A percentile compares a stretch with the other conserved stretches of the same genome.
These are phyloP conservation scores for Berkeleyomyces rouxiae DNA, from an alignment of 2,329 filamentous ascomycete genomes.

Conservation along the genomic window DNA sequence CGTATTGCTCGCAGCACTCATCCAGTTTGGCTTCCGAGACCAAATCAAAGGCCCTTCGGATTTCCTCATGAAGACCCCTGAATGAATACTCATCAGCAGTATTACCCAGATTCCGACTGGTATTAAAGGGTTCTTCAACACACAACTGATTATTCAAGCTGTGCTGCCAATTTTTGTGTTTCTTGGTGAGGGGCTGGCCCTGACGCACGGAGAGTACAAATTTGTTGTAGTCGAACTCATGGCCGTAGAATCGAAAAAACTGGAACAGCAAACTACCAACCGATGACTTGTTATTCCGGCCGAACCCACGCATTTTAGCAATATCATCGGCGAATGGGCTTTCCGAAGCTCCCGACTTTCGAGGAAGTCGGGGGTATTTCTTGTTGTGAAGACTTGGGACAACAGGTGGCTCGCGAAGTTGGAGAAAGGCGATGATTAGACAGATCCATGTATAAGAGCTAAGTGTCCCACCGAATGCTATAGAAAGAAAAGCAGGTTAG, in stretches of 20 bases:
- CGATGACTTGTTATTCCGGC: slow-evolving; percentile 63
- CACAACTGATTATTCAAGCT: slow-evolving; percentile 70
- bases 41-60: slow-evolving; percentile 73
- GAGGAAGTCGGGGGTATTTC: slow-evolving; percentile 40
- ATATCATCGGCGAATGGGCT: slow-evolving; percentile 81
- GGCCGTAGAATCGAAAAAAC: slow-evolving; percentile 88
- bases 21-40: slow-evolving; percentile 63
- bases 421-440: slow-evolving; percentile 90
- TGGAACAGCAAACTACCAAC: slow-evolving; percentile 78
- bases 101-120: slow-evolving; percentile 75
- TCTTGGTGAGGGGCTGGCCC: slow-evolving; percentile 62
- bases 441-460: slow-evolving; percentile 99
- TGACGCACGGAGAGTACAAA: slow-evolving; percentile 70
- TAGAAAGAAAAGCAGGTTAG: slow-evolving; percentile 7
- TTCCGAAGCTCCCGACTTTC: slow-evolving; percentile 41
- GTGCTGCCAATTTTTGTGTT: slow-evolving; percentile 77
- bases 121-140: slow-evolving; percentile 94
- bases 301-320: slow-evolving; percentile 55
- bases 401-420: slow-evolving; percentile 69
- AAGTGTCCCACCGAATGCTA: slow-evolving; percentile 80
- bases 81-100: slow-evolving; percentile 93
- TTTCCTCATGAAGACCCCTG: slow-evolving; percentile 73
- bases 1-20: slow-evolving; percentile 74
- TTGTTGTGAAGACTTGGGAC: slow-evolving; percentile 72
- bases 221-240: slow-evolving; percentile 82